These are phyloP conservation scores for Hyphopichia burtonii DNA, from an alignment of 1,139 yeast genomes.

Conservation along the genomic window DNA sequence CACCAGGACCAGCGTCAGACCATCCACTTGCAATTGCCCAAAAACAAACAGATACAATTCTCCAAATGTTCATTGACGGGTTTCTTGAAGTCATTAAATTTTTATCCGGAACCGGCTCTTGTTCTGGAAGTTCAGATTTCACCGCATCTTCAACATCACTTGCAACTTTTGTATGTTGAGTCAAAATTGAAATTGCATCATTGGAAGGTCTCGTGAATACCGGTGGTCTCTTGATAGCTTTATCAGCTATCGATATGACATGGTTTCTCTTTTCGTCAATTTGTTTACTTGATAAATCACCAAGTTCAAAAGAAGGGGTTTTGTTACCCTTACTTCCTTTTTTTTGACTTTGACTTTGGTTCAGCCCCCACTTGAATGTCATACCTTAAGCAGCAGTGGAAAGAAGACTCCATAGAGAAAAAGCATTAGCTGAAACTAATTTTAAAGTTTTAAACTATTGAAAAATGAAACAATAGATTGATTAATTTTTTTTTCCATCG, in stretches of 20 bases:
- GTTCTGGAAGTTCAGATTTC: constrained; percentile 7
- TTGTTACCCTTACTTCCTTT: no score
- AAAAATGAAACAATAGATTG: no score
- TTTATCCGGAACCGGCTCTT: constrained; percentile 6
- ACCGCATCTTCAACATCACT: background rate
- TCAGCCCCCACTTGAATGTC: no score
- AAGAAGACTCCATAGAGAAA: no score
- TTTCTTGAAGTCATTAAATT: constrained; percentile 23
- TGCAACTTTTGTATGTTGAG: background rate
- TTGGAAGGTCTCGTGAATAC: constrained; percentile 11
- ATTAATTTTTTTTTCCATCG: no score
- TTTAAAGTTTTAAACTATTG: no score
- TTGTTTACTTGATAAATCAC: no score
- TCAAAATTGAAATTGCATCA: constrained; percentile 10
- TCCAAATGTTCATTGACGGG: constrained; percentile 45
- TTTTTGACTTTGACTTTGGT: no score
- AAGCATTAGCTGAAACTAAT: no score
- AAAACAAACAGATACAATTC: constrained; percentile 39
- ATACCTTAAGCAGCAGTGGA: no score
- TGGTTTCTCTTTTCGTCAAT: background rate
- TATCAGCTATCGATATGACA: background rate
- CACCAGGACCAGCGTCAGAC: constrained; percentile 50
- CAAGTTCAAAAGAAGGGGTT: no score
- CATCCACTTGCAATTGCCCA: constrained; percentile 42
- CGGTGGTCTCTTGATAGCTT: constrained; percentile 8